A percentile compares a stretch with the other conserved stretches of the same genome.
Evolutionary conservation across 106 monocot species (phyloP).

Genomic region (Acorus calamus): DNA sequence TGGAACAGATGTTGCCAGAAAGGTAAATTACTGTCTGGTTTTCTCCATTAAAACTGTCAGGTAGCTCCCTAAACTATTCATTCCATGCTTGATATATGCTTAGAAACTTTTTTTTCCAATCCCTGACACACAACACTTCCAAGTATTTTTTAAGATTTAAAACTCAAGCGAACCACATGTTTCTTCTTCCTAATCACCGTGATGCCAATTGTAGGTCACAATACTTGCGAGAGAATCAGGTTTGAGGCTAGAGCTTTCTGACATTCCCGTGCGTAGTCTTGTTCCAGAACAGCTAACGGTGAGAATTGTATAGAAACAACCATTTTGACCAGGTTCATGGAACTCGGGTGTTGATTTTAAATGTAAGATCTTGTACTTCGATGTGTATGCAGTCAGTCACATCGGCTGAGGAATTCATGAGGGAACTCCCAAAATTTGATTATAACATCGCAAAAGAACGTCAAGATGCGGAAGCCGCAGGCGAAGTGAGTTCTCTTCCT

Average conservation of each 20-base stretch:
- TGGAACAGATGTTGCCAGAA: not conserved
- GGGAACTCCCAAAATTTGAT: conserved; percentile 66
- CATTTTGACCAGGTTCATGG: too few species aligned
- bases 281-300: conserved; percentile 77
- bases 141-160: too few species aligned
- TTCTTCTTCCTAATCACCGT: too few species aligned
- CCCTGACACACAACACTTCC: too few species aligned
- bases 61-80: too few species aligned
- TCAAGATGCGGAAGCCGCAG: conserved; percentile 53
- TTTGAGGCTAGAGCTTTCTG: conserved; percentile 90
- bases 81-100: too few species aligned
- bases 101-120: too few species aligned
- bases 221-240: conserved; percentile 93
- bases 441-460: conserved; percentile 43
- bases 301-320: too few species aligned
- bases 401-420: conserved; percentile 72
- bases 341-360: too few species aligned
- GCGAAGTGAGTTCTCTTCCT: not conserved
- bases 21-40: not conserved
- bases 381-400: conserved; percentile 33
- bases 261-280: conserved; percentile 74
- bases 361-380: too few species aligned
- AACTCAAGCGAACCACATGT: too few species aligned
- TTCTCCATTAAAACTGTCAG: too few species aligned
- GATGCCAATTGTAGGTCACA: conserved; percentile 47